These are phyloP conservation scores for Friedmanniomyces simplex DNA, from an alignment of 495 filamentous ascomycete species.

Conservation along the genomic window DNA sequence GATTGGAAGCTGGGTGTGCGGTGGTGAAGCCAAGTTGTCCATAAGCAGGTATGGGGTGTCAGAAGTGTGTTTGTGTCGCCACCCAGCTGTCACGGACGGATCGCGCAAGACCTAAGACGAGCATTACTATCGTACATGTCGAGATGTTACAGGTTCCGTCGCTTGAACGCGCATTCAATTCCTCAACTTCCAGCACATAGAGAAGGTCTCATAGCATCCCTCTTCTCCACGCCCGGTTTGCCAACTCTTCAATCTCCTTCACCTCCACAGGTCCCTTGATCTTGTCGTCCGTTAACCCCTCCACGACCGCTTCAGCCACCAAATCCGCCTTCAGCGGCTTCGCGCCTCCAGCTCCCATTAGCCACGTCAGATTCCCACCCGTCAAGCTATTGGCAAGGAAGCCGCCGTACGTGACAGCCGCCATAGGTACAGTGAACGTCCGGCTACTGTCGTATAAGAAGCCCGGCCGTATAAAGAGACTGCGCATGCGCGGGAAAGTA, in stretches of 20 bases:
- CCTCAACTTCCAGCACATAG: not conserved
- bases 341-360: slow-evolving; percentile 68
- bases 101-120: too few relatives aligned
- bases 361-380: slow-evolving; percentile 57
- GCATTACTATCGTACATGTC: too few relatives aligned
- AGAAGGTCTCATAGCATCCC: slow-evolving; percentile 27
- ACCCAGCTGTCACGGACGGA: too few relatives aligned
- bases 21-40: too few relatives aligned
- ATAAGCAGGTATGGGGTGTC: too few relatives aligned
- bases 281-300: slow-evolving; percentile 30
- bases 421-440: slow-evolving; percentile 73
- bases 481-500: slow-evolving; percentile 61
- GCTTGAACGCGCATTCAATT: not conserved
- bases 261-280: slow-evolving; percentile 32
- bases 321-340: slow-evolving; percentile 80
- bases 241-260: slow-evolving; percentile 31
- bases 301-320: slow-evolving; percentile 55
- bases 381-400: slow-evolving; percentile 49
- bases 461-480: slow-evolving; percentile 71
- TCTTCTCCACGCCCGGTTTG: slow-evolving; percentile 32
- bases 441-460: slow-evolving; percentile 83
- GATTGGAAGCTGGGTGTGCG: too few relatives aligned
- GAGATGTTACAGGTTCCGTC: too few relatives aligned
- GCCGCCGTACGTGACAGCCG: slow-evolving; percentile 56
- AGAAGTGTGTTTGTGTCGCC: too few relatives aligned